Evolutionary conservation across 2,329 filamentous ascomycete genomes (phyloP), one percentile per base, ranked within the genome.

Genomic region (Fusarium chlamydosporum): DNA sequence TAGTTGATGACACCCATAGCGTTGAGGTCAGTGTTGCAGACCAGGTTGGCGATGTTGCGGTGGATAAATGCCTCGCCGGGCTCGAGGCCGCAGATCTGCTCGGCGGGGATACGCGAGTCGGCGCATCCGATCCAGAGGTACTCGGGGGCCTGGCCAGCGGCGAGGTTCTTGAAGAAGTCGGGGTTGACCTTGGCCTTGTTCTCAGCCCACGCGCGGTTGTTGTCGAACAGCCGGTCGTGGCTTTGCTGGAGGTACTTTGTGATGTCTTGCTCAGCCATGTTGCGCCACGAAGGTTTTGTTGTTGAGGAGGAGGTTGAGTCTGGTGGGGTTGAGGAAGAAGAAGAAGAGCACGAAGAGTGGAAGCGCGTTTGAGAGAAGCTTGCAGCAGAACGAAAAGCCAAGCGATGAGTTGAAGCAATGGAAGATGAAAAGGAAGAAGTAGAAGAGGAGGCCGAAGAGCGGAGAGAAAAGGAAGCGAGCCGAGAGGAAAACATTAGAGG

Each of bases 41-140:
- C 86, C 70, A 96, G 86, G 84, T 97, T 97, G 81, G 93, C 94
- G 79, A 97, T 97, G 77, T 97, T 97, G 80, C 94, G 92, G 85
- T 97, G 93, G 72, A 96, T 91, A 79, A 97, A 97, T 74, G 95
- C 91, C 80, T 97, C 93, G 72, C 94, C 94, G n/a, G 94, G 92
- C 76, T 91, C 85, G 58, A 95, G 87, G 70, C 92, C 91, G 46
- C 93, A 89, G 78, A 97, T 89, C 76, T 92, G 92, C 76, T 94
- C 95, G 74, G 95, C 94, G n/a, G 94, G 94, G 77, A 95, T 92
- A 71, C 94, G 92, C 40, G 90, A 93, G 84, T 97, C 94, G 79
- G 91, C 91, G 85, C 94, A 97, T 48, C 94, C 94, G 76, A 97
- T 92, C 92, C 93, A 97, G 55, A 92, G 86, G 79, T 92, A 92